Percentiles rank a stretch among this genome's conserved stretches.
Evolutionary conservation across 768 basidiomycete genomes (phyloP).

Genomic region (Asterophora parasitica): DNA sequence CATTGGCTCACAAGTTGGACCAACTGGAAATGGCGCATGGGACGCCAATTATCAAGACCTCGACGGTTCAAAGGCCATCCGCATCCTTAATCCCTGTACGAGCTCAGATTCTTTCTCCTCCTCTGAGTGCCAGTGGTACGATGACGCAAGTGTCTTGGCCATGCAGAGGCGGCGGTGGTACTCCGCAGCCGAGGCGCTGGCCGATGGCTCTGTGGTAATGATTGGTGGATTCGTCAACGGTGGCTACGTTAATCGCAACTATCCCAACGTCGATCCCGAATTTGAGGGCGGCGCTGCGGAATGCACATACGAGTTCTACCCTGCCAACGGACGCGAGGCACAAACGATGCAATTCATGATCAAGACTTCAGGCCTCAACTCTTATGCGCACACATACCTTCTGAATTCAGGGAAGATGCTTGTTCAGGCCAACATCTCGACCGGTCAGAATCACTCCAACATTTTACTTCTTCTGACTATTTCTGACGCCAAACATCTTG

Average conservation of each 20-base stretch:
- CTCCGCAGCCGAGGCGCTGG: conserved; percentile 66
- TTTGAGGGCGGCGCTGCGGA: conserved; percentile 72
- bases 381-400: conserved; percentile 71
- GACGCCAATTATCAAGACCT: conserved; percentile 74
- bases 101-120: conserved; percentile 40
- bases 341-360: conserved; percentile 68
- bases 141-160: conserved; percentile 53
- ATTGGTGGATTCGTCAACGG: conserved; percentile 80
- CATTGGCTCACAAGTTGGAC: conserved; percentile 46
- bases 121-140: conserved; percentile 66
- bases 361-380: conserved; percentile 71
- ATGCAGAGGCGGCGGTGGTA: conserved; percentile 79
- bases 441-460: conserved; percentile 44
- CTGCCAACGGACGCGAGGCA: conserved; percentile 45
- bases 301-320: conserved; percentile 82
- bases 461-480: not conserved
- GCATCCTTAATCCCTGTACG: conserved; percentile 76
- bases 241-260: conserved; percentile 76
- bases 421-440: conserved; percentile 77
- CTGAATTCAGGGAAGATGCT: conserved; percentile 77
- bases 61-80: conserved; percentile 79
- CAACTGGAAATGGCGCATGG: conserved; percentile 43
- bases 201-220: conserved; percentile 73
- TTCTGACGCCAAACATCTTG: conserved; percentile 2
- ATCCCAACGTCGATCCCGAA: conserved; percentile 63